phyloP scores from a whole-genome alignment of 306 rosid genomes.

The Malus fusca region DNA sequence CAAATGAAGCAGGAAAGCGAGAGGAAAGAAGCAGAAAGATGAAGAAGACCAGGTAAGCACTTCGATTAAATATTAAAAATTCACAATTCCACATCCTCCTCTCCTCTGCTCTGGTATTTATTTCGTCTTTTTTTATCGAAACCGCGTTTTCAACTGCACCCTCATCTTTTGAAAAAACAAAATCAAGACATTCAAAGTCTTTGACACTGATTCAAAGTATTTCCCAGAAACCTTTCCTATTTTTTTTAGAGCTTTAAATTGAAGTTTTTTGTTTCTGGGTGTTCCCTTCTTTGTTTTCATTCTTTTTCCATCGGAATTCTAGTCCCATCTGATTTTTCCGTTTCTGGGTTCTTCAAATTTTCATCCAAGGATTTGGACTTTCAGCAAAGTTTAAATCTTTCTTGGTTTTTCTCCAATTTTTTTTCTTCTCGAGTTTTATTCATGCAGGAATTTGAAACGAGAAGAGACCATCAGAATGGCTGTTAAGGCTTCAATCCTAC shows the following conservation, averaged over 20 bases:
- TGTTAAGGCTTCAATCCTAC: constrained; percentile 20
- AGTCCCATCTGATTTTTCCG: not conserved
- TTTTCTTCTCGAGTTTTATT: not conserved
- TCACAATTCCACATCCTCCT: not conserved
- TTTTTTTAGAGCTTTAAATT: not conserved
- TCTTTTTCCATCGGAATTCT: not conserved
- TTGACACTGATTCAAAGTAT: constrained; percentile 15
- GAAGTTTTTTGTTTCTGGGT: constrained; percentile 14
- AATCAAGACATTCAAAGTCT: constrained; percentile 25
- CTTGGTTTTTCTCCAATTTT: constrained; percentile 5
- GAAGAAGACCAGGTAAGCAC: constrained; percentile 14
- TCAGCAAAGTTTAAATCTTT: constrained; percentile 13
- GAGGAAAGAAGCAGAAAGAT: not conserved
- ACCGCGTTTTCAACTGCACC: constrained; percentile 56
- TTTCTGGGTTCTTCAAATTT: not conserved
- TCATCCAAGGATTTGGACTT: constrained; percentile 2
- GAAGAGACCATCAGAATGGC: constrained; percentile 28
- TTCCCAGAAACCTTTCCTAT: not conserved
- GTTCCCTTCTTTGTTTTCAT: not conserved
- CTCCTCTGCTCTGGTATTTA: no score
- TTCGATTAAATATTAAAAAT: not conserved
- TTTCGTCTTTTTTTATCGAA: constrained; percentile 13
- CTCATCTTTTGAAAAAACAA: constrained; percentile 6
- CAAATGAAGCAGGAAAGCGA: not conserved
- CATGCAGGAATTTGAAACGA: constrained; percentile 37